Evolutionary conservation across 2,329 filamentous ascomycete species (phyloP).

Genomic region (Penicillium janthinellum): DNA sequence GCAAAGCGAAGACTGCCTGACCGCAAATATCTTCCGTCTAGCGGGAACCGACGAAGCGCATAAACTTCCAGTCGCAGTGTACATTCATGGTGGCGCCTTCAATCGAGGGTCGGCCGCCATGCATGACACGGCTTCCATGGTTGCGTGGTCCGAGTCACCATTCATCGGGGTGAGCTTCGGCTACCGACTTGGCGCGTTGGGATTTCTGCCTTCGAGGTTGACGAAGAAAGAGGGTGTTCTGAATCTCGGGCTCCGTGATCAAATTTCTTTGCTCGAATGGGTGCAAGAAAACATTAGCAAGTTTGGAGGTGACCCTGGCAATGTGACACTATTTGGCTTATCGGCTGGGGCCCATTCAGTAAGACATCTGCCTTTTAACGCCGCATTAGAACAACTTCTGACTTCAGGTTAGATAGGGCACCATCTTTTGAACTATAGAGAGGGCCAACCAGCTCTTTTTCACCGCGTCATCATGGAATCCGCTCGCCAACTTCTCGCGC

Average conservation of each 20-base stretch:
- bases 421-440: conserved; percentile 59
- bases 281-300: conserved; percentile 28
- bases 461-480: conserved; percentile 52
- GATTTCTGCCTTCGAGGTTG: conserved; percentile 65
- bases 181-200: conserved; percentile 55
- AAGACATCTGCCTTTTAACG: neutral
- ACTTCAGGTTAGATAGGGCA: conserved; percentile 61
- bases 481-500: conserved; percentile 50
- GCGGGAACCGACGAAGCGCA: conserved; percentile 13
- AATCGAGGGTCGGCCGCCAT: conserved; percentile 38
- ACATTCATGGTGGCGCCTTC: conserved; percentile 46
- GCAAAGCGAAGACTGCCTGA: conserved; percentile 50
- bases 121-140: conserved; percentile 64
- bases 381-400: neutral
- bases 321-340: conserved; percentile 44
- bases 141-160: conserved; percentile 54
- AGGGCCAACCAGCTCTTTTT: conserved; percentile 39
- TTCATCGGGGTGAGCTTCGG: conserved; percentile 51
- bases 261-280: conserved; percentile 38
- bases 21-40: conserved; percentile 45
- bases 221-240: conserved; percentile 58
- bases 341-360: conserved; percentile 53
- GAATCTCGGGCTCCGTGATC: conserved; percentile 42
- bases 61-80: conserved; percentile 45
- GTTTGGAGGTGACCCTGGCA: conserved; percentile 29